phyloP scores from a whole-genome alignment of 768 basidiomycete genomes.

The Amanita muscaria region DNA sequence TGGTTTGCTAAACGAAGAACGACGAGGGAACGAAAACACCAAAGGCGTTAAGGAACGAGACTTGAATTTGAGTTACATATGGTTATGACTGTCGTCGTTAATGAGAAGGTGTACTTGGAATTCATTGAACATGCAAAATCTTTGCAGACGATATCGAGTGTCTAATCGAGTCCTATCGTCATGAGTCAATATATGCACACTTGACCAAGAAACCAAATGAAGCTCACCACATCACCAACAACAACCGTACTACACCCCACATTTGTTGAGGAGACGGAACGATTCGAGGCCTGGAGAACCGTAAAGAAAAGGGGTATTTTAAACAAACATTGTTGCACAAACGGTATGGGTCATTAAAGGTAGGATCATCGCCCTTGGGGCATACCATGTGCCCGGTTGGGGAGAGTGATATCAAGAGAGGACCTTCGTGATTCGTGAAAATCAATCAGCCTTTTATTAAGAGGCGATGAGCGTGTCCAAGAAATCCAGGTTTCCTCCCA shows the following conservation, averaged over 20 bases:
- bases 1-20: too few relatives aligned
- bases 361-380: constrained; percentile 76
- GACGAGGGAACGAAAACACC: not conserved
- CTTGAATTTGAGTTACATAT: not conserved
- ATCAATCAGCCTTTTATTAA: not conserved
- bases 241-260: constrained; percentile 37
- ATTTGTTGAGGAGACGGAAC: constrained; percentile 35
- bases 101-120: constrained; percentile 20
- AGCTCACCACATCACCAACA: constrained; percentile 34
- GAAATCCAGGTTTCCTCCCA: constrained; percentile 86
- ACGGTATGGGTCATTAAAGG: constrained; percentile 86
- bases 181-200: not conserved
- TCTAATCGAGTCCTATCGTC: constrained; percentile 34
- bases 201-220: not conserved
- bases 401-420: constrained; percentile 93
- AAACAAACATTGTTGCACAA: constrained; percentile 95
- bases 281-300: constrained; percentile 59
- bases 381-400: constrained; percentile 90
- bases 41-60: not conserved
- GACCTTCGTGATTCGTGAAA: constrained; percentile 48
- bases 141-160: constrained; percentile 37
- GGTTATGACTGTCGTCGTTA: not conserved
- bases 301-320: constrained; percentile 87
- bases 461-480: constrained; percentile 61
- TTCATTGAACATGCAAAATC: constrained; percentile 44